phyloP scores from a whole-genome alignment of 225 moss, liverwort and hornwort species.

The Straminergon stramineum region DNA sequence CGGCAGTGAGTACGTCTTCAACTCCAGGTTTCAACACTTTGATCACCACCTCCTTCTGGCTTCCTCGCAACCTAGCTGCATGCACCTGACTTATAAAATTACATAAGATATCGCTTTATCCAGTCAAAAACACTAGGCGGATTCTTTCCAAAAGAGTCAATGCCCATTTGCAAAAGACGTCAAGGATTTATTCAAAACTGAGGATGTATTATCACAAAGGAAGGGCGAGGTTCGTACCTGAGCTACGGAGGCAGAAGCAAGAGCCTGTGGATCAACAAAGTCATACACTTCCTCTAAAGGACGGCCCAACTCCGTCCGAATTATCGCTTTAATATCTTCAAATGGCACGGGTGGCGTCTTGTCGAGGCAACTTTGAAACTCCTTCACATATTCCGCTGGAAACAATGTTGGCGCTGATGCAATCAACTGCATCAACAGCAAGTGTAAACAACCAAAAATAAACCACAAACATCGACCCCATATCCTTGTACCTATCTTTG shows the following conservation, averaged over 20 bases:
- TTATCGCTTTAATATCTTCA: constrained; percentile 61
- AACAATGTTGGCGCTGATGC: constrained; percentile 92
- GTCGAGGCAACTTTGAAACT: constrained; percentile 95
- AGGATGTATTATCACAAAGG: neutral
- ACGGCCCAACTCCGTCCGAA: constrained; percentile 72
- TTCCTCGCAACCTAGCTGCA: constrained; percentile 85
- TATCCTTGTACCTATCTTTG: neutral
- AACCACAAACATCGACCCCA: neutral
- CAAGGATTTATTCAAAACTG: neutral
- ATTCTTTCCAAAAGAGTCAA: neutral
- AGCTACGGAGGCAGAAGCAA: constrained; percentile 92
- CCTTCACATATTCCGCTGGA: constrained; percentile 90
- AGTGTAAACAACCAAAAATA: neutral
- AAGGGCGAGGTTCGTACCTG: constrained; percentile 39
- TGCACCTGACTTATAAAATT: constrained; percentile 55
- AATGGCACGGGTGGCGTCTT: constrained; percentile 75
- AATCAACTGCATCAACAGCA: constrained; percentile 55
- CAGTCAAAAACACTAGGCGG: neutral
- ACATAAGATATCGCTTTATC: neutral
- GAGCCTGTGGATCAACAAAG: constrained; percentile 73
- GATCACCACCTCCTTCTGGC: constrained; percentile 81
- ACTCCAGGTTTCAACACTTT: constrained; percentile 98
- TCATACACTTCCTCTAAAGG: constrained; percentile 91
- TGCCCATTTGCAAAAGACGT: neutral
- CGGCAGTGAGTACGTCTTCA: constrained; percentile 72